Percentiles rank a stretch among this genome's conserved stretches.
phyloP scores from a whole-genome alignment of 129 eudicot species.

The Mikania micrantha region DNA sequence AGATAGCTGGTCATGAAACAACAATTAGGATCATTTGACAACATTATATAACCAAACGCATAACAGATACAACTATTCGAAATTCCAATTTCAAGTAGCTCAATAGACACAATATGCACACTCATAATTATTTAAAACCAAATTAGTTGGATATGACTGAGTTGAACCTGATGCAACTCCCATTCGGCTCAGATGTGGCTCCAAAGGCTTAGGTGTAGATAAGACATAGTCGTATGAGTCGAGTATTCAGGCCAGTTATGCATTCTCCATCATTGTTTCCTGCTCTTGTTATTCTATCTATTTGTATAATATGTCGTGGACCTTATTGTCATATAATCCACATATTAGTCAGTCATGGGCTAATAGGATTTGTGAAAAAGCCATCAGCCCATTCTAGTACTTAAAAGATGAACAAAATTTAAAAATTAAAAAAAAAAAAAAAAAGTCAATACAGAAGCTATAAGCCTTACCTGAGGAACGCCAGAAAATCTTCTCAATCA shows the following conservation, averaged over 20 bases:
- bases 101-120: neutral
- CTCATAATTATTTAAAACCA: neutral
- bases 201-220: neutral
- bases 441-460: too few species aligned
- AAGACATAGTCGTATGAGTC: neutral
- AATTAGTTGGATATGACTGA: neutral
- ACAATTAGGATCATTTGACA: neutral
- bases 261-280: neutral
- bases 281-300: neutral
- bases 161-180: neutral
- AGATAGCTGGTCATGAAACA: neutral
- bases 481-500: neutral
- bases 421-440: neutral
- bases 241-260: neutral
- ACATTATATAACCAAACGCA: neutral
- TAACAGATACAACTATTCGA: neutral
- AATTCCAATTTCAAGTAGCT: neutral
- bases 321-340: neutral
- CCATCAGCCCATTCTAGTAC: neutral
- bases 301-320: neutral
- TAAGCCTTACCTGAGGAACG: neutral
- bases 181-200: neutral
- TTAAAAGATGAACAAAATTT: neutral
- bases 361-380: too few species aligned
- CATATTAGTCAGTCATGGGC: neutral